Conservation (phyloP, 2,329 filamentous ascomycete species). For the Annulohypoxylon truncatum region DNA sequence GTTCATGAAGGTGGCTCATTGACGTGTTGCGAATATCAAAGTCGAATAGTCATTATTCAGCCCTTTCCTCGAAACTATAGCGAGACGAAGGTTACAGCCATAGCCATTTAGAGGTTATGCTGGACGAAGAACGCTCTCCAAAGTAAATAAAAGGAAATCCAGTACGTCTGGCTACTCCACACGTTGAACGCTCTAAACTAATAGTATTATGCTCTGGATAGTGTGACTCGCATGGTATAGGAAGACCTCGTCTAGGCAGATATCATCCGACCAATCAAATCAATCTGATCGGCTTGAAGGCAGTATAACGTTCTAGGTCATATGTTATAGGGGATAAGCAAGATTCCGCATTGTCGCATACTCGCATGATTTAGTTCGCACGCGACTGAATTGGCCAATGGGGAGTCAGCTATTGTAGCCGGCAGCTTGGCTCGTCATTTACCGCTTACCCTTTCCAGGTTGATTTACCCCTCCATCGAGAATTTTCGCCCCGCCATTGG, state of each 20-base stretch:
- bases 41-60: neutral
- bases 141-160: too few species aligned
- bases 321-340: neutral
- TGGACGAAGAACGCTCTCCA: too few species aligned
- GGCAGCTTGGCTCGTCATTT: neutral
- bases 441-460: constrained; percentile 27
- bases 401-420: neutral
- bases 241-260: neutral
- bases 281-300: neutral
- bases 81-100: neutral
- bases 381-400: constrained; percentile 24
- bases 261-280: neutral
- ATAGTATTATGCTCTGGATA: neutral
- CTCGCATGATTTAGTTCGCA: neutral
- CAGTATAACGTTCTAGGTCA: neutral
- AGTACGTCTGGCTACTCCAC: too few species aligned
- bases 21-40: too few species aligned
- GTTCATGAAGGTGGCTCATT: neutral
- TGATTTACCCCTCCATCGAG: constrained; percentile 32
- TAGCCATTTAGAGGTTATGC: neutral
- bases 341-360: neutral
- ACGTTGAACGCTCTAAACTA: neutral
- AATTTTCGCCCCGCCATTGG: constrained; percentile 31
- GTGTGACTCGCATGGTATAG: neutral
- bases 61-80: neutral